Evolutionary conservation across 2,329 filamentous ascomycete genomes (phyloP), one percentile per base, ranked within the genome.

Genomic region (Colletotrichum viniferum): DNA sequence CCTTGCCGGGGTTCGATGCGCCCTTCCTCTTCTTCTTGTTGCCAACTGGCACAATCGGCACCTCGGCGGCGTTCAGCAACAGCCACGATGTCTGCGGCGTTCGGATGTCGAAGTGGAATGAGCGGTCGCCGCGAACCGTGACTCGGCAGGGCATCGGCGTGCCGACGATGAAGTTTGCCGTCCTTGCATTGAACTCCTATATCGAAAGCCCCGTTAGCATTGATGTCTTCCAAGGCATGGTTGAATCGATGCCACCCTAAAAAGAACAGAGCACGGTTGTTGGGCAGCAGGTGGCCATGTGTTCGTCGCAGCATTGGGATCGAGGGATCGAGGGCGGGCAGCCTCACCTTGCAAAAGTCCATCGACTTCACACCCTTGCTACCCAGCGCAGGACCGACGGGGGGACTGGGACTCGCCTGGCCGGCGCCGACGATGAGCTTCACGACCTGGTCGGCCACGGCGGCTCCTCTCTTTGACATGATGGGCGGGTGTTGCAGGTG

Each of bases 331-430:
- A 60, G 14, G 28, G 30, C 18, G 24, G 21, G 55, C 56, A 71
- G 71, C 34, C 84, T 76, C 76, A 98, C 96, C 91, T 98, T 98
- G 92, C 97, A 98, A 85, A 98, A 99, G 87, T 99, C 97, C 94
- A 99, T 99, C 74, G 95, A 97, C 89, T 99, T 99, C 77, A 99
- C 94, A 89, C 97, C 97, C 89, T 98, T 98, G 85, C 94, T 96
- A 87, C 97, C 97, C 78, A 99, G 91, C 69, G 97, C 97, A 74
- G 97, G 97, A 89, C 97, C 97, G 81, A 99, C 96, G 6, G 97
- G 97, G 38, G 97, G 97, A 86, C 96, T 97, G 34, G 97, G 97
- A 81, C 93, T 96, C 76, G 97, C 97, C 85, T 98, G 95, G 30
- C 97, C 97, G 73, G 97, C 97, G 81, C 96, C 97, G 77, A 99